Evolutionary conservation across 108 stramenopile species (phyloP).

Genomic region (Mediolabrus comicus): DNA sequence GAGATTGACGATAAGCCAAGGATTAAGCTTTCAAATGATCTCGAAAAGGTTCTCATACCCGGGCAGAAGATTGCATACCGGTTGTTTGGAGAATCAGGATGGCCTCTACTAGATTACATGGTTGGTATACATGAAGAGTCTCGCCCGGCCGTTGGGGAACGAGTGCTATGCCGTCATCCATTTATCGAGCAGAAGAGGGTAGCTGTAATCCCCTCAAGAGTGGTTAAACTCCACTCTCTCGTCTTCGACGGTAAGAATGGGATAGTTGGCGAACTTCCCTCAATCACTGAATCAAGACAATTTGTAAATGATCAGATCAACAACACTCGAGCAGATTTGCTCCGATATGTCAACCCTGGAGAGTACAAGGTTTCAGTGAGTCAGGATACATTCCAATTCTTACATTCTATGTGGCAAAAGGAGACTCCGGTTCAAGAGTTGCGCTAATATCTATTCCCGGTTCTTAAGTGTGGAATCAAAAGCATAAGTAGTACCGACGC

Average conservation of each 20-base stretch:
- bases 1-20: conserved; percentile 83
- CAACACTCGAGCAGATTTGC: conserved; percentile 73
- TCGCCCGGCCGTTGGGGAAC: conserved; percentile 59
- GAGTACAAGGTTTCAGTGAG: conserved; percentile 89
- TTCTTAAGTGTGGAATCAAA: neutral
- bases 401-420: conserved; percentile 90
- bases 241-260: conserved; percentile 83
- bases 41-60: conserved; percentile 87
- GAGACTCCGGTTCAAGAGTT: conserved; percentile 78
- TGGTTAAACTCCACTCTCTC: conserved; percentile 70
- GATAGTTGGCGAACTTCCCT: conserved; percentile 20
- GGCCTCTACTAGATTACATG: conserved; percentile 89
- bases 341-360: conserved; percentile 86
- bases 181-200: conserved; percentile 83
- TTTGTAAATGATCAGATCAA: conserved; percentile 60
- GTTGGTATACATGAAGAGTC: conserved; percentile 58
- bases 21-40: conserved; percentile 92
- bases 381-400: conserved; percentile 64
- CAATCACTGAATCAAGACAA: conserved; percentile 38
- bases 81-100: conserved; percentile 69
- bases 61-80: conserved; percentile 88
- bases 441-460: conserved; percentile 19
- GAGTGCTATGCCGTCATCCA: conserved; percentile 88
- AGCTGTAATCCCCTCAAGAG: conserved; percentile 76
- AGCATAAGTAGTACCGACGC: neutral